Evolutionary conservation across 306 rosid species (phyloP).

Genomic region (Echinosophora koreensis): DNA sequence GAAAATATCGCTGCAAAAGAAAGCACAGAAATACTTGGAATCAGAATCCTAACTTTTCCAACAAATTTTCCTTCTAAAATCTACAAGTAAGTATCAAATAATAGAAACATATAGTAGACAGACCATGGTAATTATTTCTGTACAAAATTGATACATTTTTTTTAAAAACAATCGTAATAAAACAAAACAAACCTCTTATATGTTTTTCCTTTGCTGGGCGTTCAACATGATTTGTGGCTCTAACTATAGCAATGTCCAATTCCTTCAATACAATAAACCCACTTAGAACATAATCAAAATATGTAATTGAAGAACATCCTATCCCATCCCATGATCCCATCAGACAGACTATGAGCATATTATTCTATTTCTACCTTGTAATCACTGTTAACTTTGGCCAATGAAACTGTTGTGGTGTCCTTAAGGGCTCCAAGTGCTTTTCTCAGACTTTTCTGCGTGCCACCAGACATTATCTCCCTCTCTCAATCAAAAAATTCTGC

Average conservation of each 20-base stretch:
- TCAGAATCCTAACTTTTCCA: conserved; percentile 31
- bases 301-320: conserved; percentile 2
- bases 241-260: conserved; percentile 92
- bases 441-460: conserved; percentile 86
- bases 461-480: conserved; percentile 82
- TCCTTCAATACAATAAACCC: conserved; percentile 67
- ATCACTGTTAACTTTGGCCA: conserved; percentile 99
- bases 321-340: too few relatives aligned
- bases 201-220: conserved; percentile 92
- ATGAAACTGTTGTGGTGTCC: conserved; percentile 95
- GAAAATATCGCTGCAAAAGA: conserved; percentile 83
- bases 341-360: conserved; percentile 19
- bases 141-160: conserved; percentile 15
- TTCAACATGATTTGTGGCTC: conserved; percentile 96
- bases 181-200: conserved; percentile 70
- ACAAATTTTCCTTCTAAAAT: conserved; percentile 40
- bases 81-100: conserved; percentile 19
- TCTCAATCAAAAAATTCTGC: conserved; percentile 59
- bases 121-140: conserved; percentile 22
- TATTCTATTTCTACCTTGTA: conserved; percentile 80
- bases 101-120: conserved; percentile 16
- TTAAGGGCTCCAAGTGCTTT: conserved; percentile 97
- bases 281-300: conserved; percentile 34
- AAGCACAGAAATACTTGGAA: conserved; percentile 43
- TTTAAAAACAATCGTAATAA: conserved; percentile 6